Conservation (phyloP, 1,284 basidiomycete genomes). For the Ustilago hordei region DNA sequence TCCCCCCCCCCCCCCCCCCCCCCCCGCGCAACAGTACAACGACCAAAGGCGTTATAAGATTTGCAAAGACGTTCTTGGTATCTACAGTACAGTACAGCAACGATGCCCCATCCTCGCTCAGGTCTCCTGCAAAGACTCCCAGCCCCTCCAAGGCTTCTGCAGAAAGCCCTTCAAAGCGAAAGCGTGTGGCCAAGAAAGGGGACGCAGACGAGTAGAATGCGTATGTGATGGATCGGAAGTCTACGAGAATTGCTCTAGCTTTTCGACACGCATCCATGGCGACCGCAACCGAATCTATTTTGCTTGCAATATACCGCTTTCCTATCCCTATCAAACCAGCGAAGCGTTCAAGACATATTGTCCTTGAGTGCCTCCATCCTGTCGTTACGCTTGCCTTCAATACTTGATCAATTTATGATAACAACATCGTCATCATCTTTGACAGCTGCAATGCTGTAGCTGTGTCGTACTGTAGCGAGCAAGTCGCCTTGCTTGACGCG, state of each 20-base stretch:
- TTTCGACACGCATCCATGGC: slow-evolving; percentile 16
- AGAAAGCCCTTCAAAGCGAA: slow-evolving; percentile 29
- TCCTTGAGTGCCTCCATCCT: not conserved
- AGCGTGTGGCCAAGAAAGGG: slow-evolving; percentile 10
- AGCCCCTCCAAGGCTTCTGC: not conserved
- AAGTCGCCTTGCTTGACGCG: not conserved
- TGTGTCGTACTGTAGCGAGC: not conserved
- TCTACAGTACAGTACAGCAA: slow-evolving; percentile 28
- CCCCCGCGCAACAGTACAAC: slow-evolving; percentile 4
- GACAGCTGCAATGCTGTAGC: not conserved
- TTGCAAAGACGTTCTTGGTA: slow-evolving; percentile 20
- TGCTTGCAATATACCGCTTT: not conserved
- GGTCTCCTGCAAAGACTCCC: not conserved
- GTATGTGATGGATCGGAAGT: not conserved
- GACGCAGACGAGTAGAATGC: not conserved
- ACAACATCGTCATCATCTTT: not conserved
- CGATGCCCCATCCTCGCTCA: not conserved
- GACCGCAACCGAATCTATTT: not conserved
- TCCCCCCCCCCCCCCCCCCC: not conserved
- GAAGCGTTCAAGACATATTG: not conserved
- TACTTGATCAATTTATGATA: not conserved
- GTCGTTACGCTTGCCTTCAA: not conserved
- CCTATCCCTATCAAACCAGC: not conserved
- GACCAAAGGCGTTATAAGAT: slow-evolving; percentile 41
- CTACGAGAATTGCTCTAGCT: not conserved